Evolutionary conservation across 306 rosid species (phyloP).

Genomic region (Cicer chorassanicum): DNA sequence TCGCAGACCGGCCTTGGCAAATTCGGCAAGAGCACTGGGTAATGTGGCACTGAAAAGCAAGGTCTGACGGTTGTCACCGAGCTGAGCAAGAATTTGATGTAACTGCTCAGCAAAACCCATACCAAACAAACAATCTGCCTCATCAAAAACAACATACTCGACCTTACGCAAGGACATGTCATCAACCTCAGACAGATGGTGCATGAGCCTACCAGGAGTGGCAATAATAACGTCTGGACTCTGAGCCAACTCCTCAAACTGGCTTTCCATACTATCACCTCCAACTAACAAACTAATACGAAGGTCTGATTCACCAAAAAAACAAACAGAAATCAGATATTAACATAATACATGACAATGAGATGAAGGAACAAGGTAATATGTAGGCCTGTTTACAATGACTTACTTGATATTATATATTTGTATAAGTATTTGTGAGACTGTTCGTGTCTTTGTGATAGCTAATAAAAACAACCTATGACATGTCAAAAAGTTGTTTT

Average conservation of each 20-base stretch:
- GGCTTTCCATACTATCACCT: conserved; percentile 94
- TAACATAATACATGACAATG: not conserved
- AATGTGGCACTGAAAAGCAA: conserved; percentile 91
- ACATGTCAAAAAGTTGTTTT: no score
- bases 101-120: conserved; percentile 95
- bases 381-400: no score
- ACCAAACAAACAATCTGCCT: conserved; percentile 82
- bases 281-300: conserved; percentile 89
- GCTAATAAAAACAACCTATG: no score
- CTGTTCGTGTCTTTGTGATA: no score
- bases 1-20: conserved; percentile 93
- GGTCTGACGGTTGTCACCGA: conserved; percentile 88
- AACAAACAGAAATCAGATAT: not conserved
- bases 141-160: conserved; percentile 93
- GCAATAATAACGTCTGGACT: conserved; percentile 90
- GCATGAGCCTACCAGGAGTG: conserved; percentile 98
- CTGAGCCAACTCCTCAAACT: conserved; percentile 84
- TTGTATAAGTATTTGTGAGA: no score
- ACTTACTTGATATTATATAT: no score
- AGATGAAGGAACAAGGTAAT: not conserved
- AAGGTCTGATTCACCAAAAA: conserved; percentile 57
- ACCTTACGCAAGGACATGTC: conserved; percentile 83
- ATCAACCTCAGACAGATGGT: conserved; percentile 85
- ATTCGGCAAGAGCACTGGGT: conserved; percentile 94
- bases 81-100: conserved; percentile 76